Conservation (phyloP, 331 rosid genomes). For the Arachis monticola region DNA sequence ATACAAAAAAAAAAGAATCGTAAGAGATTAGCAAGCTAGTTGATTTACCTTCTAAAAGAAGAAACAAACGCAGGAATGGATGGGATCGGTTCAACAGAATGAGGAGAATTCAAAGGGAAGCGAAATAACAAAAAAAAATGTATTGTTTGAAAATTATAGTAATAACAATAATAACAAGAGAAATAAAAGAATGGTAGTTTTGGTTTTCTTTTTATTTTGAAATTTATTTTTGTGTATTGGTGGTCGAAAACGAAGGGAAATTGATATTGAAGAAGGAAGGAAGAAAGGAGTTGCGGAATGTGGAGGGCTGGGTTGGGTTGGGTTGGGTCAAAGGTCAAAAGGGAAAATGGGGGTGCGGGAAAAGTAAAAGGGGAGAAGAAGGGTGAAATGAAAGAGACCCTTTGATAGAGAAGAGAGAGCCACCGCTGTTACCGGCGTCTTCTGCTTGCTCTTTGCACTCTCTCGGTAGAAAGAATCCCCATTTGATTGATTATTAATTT, state of each 20-base stretch:
- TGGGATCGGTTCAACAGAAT: slow-evolving; percentile 21
- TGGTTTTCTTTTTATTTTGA: not conserved
- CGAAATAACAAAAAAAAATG: not conserved
- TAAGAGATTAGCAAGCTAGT: slow-evolving; percentile 15
- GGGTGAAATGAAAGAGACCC: not conserved
- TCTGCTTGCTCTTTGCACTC: too few species aligned
- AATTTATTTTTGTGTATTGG: not conserved
- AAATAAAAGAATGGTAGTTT: not conserved
- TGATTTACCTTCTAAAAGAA: slow-evolving; percentile 1
- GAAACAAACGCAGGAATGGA: not conserved
- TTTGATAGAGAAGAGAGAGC: too few species aligned
- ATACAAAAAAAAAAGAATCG: too few species aligned
- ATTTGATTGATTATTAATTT: too few species aligned
- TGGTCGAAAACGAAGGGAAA: slow-evolving; percentile 5
- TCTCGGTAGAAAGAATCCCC: too few species aligned
- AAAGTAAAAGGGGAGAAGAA: not conserved
- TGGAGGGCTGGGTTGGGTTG: too few species aligned
- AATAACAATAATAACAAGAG: too few species aligned
- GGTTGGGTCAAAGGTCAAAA: too few species aligned
- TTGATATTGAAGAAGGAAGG: not conserved
- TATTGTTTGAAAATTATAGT: not conserved
- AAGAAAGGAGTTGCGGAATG: not conserved
- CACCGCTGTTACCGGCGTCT: not conserved
- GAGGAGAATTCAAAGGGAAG: slow-evolving; percentile 7
- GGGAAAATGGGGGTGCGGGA: too few species aligned